Evolutionary conservation across 805 yeast species (phyloP), one percentile per base, ranked within the genome.

Genomic region (Kazachstania psychrophila): DNA sequence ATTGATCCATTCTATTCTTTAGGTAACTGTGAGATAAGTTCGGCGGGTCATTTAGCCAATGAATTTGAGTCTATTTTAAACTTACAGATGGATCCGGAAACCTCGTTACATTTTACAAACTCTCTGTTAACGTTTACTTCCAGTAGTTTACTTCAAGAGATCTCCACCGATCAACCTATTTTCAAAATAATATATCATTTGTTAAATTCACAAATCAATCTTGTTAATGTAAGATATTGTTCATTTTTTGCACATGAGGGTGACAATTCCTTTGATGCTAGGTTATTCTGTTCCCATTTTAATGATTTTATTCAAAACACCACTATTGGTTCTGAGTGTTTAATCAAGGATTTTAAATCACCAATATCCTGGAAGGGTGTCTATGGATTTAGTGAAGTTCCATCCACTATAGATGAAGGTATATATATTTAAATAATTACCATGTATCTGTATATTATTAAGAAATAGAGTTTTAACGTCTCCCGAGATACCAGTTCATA

Each of bases 281-380:
- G 40, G 23, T 37, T 45, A 14, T 45, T 53, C 6, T 48, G 54
- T 31, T 44, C 47, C 25, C 39, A 44, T 20, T 40, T 54, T 23
- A 19, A 14, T 14, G 38, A 35, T 25, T 35, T 35, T 15, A 23
- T 35, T 10, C 16, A 23, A 14, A 13, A 19, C 13, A 11, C 24
- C 3, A 13, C n/a, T 13, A 15, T 12, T 2, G 14, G 13, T 8
- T 4, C 13, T 13, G 11, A 22, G 5, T 4, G 5, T 31, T 10
- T 13, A 31, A 29, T 43, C 47, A 13, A 25, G 30, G 20, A 25
- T 5, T 73, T 77, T 71, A 45, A 54, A 8, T 64, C 64, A 7
- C 96, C 97, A 0, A 62, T 68, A 12, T 82, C 95, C 25, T 88
- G 97, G 97, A 54, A 57, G 6, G 86, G 94, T 2, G 80, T 82